Conservation (phyloP, 108 stramenopile species). For the Tribonema minus region DNA sequence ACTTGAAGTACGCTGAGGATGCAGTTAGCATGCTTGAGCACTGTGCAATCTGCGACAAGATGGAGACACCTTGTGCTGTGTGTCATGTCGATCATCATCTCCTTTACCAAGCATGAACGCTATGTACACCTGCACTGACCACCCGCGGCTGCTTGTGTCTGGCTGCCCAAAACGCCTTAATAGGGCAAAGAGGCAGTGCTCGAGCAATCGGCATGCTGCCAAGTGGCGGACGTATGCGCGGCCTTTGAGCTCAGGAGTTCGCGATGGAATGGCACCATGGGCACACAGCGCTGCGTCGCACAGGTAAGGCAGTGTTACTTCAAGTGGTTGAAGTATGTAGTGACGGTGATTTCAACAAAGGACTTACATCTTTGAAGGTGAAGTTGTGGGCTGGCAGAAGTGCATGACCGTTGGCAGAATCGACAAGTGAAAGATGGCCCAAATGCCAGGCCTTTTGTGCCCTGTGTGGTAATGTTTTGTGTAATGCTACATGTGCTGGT, state of each 20-base stretch:
- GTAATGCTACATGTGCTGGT: neutral
- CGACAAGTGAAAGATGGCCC: neutral
- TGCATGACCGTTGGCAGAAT: neutral
- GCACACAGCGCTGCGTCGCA: conserved; percentile 1
- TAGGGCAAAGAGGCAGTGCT: neutral
- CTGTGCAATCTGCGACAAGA: too few relatives aligned
- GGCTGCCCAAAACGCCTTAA: too few relatives aligned
- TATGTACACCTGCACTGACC: neutral
- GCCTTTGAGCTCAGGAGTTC: conserved; percentile 35
- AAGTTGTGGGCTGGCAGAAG: neutral
- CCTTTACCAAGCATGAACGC: neutral
- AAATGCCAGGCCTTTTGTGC: neutral
- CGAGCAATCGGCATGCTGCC: conserved; percentile 10
- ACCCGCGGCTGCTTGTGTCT: too few relatives aligned
- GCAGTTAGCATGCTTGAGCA: too few relatives aligned
- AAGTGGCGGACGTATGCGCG: conserved; percentile 17
- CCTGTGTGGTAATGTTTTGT: neutral
- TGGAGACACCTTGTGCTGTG: neutral
- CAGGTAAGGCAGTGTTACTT: conserved; percentile 8
- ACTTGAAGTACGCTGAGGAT: too few relatives aligned
- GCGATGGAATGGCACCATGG: conserved; percentile 13
- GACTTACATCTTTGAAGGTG: neutral
- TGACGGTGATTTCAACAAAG: too few relatives aligned
- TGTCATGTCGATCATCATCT: neutral
- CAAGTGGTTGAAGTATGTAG: too few relatives aligned